phyloP scores from a whole-genome alignment of 2,329 filamentous ascomycete species.

The Pseudogymnoascus sp. region DNA sequence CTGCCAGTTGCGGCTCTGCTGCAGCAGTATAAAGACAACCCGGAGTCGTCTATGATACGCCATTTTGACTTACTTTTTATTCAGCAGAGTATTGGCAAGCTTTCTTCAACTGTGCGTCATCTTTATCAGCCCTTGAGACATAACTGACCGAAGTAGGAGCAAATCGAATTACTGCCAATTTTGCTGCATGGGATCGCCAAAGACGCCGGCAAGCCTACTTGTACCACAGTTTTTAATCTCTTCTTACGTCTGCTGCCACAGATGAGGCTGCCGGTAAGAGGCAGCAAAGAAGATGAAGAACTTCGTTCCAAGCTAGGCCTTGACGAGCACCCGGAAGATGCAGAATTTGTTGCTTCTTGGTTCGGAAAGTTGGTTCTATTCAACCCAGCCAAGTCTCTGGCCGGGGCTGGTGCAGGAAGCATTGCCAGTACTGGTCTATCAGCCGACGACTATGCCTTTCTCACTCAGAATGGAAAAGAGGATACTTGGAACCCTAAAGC shows the following conservation, averaged over 20 bases:
- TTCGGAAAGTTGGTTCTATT: slow-evolving; percentile 71
- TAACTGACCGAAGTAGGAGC: slow-evolving; percentile 40
- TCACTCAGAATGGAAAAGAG: slow-evolving; percentile 57
- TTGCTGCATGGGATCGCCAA: slow-evolving; percentile 58
- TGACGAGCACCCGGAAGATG: slow-evolving; percentile 53
- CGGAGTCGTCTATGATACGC: slow-evolving; percentile 64
- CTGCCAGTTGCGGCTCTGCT: slow-evolving; percentile 78
- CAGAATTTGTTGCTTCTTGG: slow-evolving; percentile 63
- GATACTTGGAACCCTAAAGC: slow-evolving; percentile 58
- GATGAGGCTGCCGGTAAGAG: slow-evolving; percentile 64
- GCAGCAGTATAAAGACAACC: slow-evolving; percentile 75
- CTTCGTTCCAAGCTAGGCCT: slow-evolving; percentile 61
- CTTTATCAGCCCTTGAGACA: slow-evolving; percentile 24
- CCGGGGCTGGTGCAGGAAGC: background rate
- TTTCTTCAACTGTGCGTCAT: slow-evolving; percentile 40
- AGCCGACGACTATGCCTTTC: slow-evolving; percentile 58
- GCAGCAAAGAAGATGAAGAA: slow-evolving; percentile 66
- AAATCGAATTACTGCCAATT: slow-evolving; percentile 63
- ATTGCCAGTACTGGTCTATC: slow-evolving; percentile 48
- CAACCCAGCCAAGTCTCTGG: slow-evolving; percentile 19
- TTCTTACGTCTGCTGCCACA: slow-evolving; percentile 68
- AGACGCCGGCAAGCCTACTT: slow-evolving; percentile 45
- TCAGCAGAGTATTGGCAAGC: slow-evolving; percentile 66
- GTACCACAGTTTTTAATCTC: slow-evolving; percentile 69
- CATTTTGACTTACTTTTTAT: slow-evolving; percentile 87